Evolutionary conservation across 805 yeast species (phyloP).

Genomic region (Ogataea siamensis): DNA sequence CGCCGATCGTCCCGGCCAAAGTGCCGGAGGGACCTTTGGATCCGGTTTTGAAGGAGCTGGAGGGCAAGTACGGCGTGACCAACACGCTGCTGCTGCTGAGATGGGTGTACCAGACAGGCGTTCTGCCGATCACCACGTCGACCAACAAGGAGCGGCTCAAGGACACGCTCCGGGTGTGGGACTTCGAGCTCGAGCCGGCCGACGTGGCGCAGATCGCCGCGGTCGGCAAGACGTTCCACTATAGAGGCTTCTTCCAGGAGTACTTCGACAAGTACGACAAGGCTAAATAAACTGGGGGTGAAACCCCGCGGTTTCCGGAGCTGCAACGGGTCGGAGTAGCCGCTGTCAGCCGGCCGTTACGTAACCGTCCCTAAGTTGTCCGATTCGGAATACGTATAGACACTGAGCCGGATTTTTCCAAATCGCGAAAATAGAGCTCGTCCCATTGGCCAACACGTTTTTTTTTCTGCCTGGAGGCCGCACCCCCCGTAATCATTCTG

Average conservation of each 20-base stretch:
- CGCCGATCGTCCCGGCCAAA: conserved; percentile 51
- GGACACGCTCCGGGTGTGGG: conserved; percentile 54
- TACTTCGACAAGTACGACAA: conserved; percentile 20
- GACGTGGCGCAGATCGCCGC: conserved; percentile 47
- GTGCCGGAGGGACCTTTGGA: conserved; percentile 37
- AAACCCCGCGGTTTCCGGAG: conserved; percentile 2
- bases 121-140: conserved; percentile 75
- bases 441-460: background rate
- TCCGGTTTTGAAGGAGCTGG: conserved; percentile 38
- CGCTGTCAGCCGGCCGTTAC: background rate
- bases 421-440: background rate
- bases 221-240: conserved; percentile 37
- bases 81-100: conserved; percentile 64
- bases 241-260: conserved; percentile 25
- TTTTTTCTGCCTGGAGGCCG: background rate
- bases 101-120: conserved; percentile 65
- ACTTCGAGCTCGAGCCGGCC: conserved; percentile 48
- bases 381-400: background rate
- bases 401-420: background rate
- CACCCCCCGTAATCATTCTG: conserved; percentile 2
- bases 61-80: conserved; percentile 57
- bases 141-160: conserved; percentile 53
- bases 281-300: background rate
- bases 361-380: background rate
- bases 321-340: background rate